Base-by-base conservation (phyloP, 371 early-diverging fungal genomes). In the Syncephalastrum sp. region DNA sequence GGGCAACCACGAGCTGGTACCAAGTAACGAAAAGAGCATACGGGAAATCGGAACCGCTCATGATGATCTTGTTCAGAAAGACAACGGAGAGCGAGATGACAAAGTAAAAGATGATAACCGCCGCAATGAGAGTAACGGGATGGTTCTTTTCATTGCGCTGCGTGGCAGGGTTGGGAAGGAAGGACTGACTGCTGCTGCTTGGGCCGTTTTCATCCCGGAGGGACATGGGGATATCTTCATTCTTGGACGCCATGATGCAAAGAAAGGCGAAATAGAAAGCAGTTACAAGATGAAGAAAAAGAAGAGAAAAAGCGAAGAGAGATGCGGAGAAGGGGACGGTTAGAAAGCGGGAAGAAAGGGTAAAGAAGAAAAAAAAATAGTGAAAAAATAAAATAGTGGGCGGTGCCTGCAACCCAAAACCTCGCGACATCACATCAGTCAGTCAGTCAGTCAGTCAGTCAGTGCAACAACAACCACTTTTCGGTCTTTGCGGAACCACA, bases 11-110 rank as follows among this genome's bases (percentile, higher is more conserved):
- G 38, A 89, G 67, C 61, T 89, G 87, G 59, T 75, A 89, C 79
- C 86, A 85, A 29, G 85, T 88, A 42, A 86, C 85, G 50, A 85
- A 86, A 27, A 85, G 73, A 33, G 89, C 86, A 70, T 80, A 89
- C 5, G 85, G 82, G 56, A 89, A 89, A 13, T 86, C 84, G 15
- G 84, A 76, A 5, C 78, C 78, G 51, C 84, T 82, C 56, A 89
- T 68, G 60, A 89, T 87, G 61, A 81, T 81, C 79, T 89, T 89
- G 74, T 89, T 89, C 49, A 89, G 70, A 53, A 87, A 89, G 21
- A 89, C 89, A n/a, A 89, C 87, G 4, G 89, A 78, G 38, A 89
- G 75, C 14, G 89, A 89, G 55, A 78, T 81, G 57, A 79, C 69
- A 74, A 86, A 87, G 62, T 89, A 89, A 54, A 87, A 89, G 45